phyloP scores from a whole-genome alignment of 495 filamentous ascomycete species.

The Xylaria acuta region DNA sequence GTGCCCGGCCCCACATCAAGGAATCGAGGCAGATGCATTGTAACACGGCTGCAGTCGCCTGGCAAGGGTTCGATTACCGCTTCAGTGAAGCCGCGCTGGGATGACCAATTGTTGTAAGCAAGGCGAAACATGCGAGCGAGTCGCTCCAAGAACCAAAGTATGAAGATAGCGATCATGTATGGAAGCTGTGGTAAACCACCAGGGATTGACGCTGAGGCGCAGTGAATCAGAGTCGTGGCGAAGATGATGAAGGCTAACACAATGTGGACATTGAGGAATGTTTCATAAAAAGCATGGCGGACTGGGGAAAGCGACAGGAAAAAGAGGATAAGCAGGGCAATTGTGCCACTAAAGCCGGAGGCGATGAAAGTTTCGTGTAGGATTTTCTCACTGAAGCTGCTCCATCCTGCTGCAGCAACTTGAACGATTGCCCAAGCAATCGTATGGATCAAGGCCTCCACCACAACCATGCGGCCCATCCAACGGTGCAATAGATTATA shows the following conservation, averaged over 20 bases:
- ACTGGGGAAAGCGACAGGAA: conserved; percentile 73
- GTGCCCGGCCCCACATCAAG: conserved; percentile 82
- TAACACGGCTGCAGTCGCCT: conserved; percentile 83
- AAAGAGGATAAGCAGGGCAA: conserved; percentile 64
- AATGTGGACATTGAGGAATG: conserved; percentile 86
- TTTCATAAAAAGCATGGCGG: conserved; percentile 95
- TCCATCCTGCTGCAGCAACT: conserved; percentile 70
- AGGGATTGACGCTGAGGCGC: conserved; percentile 45
- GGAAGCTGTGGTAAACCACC: conserved; percentile 66
- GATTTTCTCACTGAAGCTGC: conserved; percentile 56
- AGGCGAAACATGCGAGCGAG: conserved; percentile 70
- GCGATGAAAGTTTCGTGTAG: conserved; percentile 62
- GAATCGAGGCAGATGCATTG: conserved; percentile 75
- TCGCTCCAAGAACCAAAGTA: conserved; percentile 81
- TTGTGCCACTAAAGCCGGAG: conserved; percentile 56
- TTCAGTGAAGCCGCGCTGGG: conserved; percentile 64
- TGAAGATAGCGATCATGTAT: conserved; percentile 71
- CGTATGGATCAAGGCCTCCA: conserved; percentile 74
- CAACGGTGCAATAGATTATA: conserved; percentile 89
- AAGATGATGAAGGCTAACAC: conserved; percentile 67
- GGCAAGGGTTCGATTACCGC: conserved; percentile 79
- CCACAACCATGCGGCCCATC: conserved; percentile 80
- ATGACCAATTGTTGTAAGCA: conserved; percentile 70
- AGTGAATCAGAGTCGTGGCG: conserved; percentile 74
- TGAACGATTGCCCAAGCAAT: conserved; percentile 75